These are phyloP conservation scores for Ophiostoma sp. DNA, from an alignment of 2,329 filamentous ascomycete species.

Conservation along the genomic window DNA sequence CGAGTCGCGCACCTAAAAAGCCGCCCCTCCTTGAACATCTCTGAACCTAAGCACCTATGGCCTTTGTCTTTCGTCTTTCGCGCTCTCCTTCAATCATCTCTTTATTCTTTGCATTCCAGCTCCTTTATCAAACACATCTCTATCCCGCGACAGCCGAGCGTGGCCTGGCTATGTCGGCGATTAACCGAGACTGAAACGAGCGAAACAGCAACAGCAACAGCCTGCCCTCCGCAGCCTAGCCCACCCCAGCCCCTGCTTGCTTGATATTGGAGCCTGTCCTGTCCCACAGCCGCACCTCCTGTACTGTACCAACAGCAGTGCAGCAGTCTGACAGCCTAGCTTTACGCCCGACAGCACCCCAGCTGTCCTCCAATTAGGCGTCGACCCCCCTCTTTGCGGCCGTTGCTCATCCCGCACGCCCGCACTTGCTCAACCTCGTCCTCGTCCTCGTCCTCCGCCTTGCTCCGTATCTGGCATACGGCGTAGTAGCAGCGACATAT, in stretches of 20 bases:
- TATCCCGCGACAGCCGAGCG: background rate
- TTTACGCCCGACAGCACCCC: background rate
- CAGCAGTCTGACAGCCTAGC: background rate
- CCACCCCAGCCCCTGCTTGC: constrained; percentile 5
- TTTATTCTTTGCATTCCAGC: background rate
- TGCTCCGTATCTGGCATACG: constrained; percentile 9
- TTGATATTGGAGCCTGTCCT: constrained; percentile 12
- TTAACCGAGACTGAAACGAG: constrained; percentile 16
- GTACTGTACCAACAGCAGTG: background rate
- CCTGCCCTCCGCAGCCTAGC: constrained; percentile 13
- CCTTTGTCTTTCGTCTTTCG: background rate
- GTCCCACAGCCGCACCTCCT: constrained; percentile 17
- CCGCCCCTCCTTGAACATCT: background rate
- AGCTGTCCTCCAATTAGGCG: constrained; percentile 4
- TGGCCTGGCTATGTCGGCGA: background rate
- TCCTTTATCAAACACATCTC: background rate
- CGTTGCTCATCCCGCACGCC: background rate
- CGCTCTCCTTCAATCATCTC: background rate
- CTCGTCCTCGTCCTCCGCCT: background rate
- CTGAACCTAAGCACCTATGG: background rate
- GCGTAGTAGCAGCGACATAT: background rate
- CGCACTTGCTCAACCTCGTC: background rate
- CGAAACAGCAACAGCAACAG: constrained; percentile 20
- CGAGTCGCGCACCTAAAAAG: background rate
- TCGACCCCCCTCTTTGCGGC: constrained; percentile 4